Conservation (phyloP, 495 filamentous ascomycete species). For the Tuber borchii region DNA sequence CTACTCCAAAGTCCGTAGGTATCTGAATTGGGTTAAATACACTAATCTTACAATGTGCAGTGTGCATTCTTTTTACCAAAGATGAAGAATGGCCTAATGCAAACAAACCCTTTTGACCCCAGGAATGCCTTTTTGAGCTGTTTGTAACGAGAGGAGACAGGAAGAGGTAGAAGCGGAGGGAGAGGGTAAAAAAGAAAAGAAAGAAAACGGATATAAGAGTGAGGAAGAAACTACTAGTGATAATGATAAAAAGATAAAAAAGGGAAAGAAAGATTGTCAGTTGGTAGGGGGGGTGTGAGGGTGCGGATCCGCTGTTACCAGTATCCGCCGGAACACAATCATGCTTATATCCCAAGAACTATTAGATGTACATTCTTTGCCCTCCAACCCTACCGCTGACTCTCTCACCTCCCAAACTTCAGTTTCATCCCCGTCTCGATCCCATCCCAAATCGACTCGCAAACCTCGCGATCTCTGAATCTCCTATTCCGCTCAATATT, state of each 20-base stretch:
- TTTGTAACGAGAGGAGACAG: neutral
- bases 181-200: neutral
- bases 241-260: neutral
- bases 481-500: slow-evolving; percentile 76
- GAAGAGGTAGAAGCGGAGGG: neutral
- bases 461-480: slow-evolving; percentile 88
- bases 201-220: neutral
- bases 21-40: neutral
- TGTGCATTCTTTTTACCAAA: neutral
- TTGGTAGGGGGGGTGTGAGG: neutral
- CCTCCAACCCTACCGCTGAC: slow-evolving; percentile 37
- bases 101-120: neutral
- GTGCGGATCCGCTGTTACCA: neutral
- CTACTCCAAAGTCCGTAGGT: neutral
- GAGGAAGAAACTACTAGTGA: neutral
- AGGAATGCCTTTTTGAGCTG: neutral
- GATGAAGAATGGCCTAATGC: neutral
- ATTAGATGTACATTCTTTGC: neutral
- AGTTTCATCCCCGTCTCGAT: slow-evolving; percentile 83
- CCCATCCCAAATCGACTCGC: slow-evolving; percentile 84
- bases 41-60: neutral
- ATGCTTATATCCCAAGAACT: neutral
- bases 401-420: slow-evolving; percentile 59
- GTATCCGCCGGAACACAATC: neutral
- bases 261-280: neutral